Evolutionary conservation across 345 rosid genomes (phyloP).

Genomic region (Citropsis articulata): DNA sequence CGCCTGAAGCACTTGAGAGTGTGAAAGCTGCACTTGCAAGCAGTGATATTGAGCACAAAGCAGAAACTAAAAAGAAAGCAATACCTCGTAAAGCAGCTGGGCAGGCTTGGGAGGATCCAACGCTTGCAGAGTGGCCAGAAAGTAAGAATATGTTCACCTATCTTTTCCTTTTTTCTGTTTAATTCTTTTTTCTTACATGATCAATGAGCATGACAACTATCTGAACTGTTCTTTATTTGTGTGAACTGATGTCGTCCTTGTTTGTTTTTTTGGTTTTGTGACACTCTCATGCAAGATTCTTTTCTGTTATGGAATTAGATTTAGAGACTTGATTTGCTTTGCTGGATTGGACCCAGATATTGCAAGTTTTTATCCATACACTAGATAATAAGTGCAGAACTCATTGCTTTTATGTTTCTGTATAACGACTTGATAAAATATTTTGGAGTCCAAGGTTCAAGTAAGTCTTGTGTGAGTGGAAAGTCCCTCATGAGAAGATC

Average conservation of each 20-base stretch:
- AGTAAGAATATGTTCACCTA: conserved; percentile 40
- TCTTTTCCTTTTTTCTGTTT: neutral
- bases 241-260: neutral
- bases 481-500: neutral
- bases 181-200: neutral
- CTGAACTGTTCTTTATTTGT: neutral
- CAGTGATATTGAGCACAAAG: conserved; percentile 88
- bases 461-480: neutral
- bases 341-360: neutral
- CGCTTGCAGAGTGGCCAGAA: conserved; percentile 98
- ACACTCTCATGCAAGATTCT: no score
- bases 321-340: neutral
- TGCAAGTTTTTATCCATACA: neutral
- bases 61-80: conserved; percentile 87
- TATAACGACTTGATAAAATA: neutral
- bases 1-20: conserved; percentile 94
- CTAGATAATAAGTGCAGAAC: neutral
- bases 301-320: neutral
- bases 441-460: neutral
- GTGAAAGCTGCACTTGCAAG: conserved; percentile 95
- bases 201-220: neutral
- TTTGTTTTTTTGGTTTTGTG: no score
- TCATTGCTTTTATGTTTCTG: neutral
- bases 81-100: conserved; percentile 98
- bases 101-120: conserved; percentile 93